Conservation (phyloP, 2,329 filamentous ascomycete genomes). For the Tolypocladium tropicale region DNA sequence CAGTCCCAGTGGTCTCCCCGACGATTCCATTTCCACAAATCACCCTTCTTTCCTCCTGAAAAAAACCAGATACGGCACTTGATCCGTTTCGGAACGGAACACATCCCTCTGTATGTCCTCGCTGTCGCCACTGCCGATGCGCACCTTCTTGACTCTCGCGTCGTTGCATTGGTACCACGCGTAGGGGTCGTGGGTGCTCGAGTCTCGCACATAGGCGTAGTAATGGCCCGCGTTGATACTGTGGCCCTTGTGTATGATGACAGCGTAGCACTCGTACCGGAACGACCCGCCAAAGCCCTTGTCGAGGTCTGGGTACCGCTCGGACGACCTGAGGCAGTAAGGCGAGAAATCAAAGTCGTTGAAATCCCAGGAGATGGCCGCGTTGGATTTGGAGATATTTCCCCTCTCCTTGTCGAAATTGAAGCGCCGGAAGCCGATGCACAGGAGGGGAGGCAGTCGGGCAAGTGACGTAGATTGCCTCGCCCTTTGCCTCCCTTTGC, state of each 20-base stretch:
- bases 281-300: constrained; percentile 45
- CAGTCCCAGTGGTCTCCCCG: not conserved
- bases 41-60: constrained; percentile 26
- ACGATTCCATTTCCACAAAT: not conserved
- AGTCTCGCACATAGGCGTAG: constrained; percentile 56
- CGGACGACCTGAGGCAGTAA: constrained; percentile 28
- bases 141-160: constrained; percentile 26
- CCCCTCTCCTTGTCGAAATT: constrained; percentile 21
- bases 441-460: constrained; percentile 68
- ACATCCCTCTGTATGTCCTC: constrained; percentile 26
- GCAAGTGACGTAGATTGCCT: constrained; percentile 65
- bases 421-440: constrained; percentile 62
- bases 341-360: constrained; percentile 49
- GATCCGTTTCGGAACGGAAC: constrained; percentile 24
- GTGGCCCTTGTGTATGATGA: constrained; percentile 65
- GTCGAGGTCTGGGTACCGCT: constrained; percentile 17
- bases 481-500: constrained; percentile 56
- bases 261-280: constrained; percentile 76
- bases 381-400: constrained; percentile 53
- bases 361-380: constrained; percentile 66
- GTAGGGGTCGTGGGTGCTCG: constrained; percentile 30
- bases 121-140: constrained; percentile 25
- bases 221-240: constrained; percentile 71
- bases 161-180: constrained; percentile 44
- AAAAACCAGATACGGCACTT: constrained; percentile 38